phyloP scores from a whole-genome alignment of 257 asterid species.

The Solanum etuberosum region DNA sequence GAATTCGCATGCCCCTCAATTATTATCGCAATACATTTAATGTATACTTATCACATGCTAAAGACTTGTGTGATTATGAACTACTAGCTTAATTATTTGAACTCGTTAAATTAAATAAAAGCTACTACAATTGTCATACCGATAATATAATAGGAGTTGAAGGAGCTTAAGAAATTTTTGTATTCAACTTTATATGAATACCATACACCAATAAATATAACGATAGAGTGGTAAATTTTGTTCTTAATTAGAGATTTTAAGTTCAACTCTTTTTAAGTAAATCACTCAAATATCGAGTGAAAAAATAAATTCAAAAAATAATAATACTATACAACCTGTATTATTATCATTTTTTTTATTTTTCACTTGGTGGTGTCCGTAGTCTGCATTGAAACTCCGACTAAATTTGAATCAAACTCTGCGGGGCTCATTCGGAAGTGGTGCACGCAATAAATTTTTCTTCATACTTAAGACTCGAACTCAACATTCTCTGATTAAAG shows the following conservation, averaged over 20 bases:
- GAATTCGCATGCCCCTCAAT: not conserved
- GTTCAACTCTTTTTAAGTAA: not conserved
- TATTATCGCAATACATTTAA: not conserved
- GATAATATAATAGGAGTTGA: not conserved
- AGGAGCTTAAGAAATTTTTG: not conserved
- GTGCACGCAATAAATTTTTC: accelerated
- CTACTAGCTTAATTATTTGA: not conserved
- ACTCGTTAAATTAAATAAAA: not conserved
- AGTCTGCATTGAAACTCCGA: accelerated
- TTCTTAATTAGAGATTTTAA: not conserved
- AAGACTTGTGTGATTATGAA: not conserved
- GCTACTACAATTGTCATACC: not conserved
- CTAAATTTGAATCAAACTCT: no score
- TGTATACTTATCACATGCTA: not conserved
- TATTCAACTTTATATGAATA: not conserved
- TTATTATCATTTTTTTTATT: no score
- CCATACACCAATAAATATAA: not conserved
- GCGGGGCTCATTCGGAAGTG: not conserved
- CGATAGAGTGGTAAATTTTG: not conserved
- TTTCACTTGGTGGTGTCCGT: accelerated
- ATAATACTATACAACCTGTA: no score
- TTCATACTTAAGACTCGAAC: accelerated
- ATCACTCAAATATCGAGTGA: not conserved
- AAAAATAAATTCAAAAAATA: no score
- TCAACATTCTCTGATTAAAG: accelerated